Base-by-base conservation (phyloP, 202 grass and related monocot genomes). In the Cymbopogon flexuosus region DNA sequence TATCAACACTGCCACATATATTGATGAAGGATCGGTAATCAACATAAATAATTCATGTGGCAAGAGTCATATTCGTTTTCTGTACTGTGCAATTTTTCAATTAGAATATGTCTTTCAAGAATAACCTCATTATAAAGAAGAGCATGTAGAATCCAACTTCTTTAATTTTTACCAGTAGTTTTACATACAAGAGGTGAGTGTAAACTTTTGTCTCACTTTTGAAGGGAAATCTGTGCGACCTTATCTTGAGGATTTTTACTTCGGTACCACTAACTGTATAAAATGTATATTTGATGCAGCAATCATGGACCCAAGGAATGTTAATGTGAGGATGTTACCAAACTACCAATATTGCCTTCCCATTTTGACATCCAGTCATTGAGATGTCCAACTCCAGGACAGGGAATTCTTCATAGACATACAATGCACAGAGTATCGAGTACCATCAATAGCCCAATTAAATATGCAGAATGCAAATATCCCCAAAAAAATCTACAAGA, bases 81-180 rank as follows among this genome's bases (percentile, higher is more conserved):
- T 12, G 27, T 81, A 78, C 43, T 35, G 29, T 76, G 76, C 2
- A 18, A 62, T 51, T 29, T 68, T 82, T 62, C 46, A 43, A 69
- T 64, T 41, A 19, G 40, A 69, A 74, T 2, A 61, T 88, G 76
- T 18, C 22, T 16, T 70, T 76, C 31, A 64, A 29, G n/a, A 84
- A 69, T 58, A 34, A 14, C 13, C 21, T 27, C 2, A 5, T 30
- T 69, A 18, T 59, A 65, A 68, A 83, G 37, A 40, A 73, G 10
- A 30, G 41, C 72, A 54, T 70, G 3, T 30, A 46, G 14, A 87
- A 72, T 66, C 19, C 71, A 72, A 29, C 27, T 47, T 46, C 21
- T 47, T 37, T 12, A n/a, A 45, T 30, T 29, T 29, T 63, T 67
- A 27, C 11, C 5, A 64, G 27, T 23, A 62, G 24, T 43, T 70